Evolutionary conservation across 495 filamentous ascomycete genomes (phyloP).

Genomic region (Jackrogersella minutella): DNA sequence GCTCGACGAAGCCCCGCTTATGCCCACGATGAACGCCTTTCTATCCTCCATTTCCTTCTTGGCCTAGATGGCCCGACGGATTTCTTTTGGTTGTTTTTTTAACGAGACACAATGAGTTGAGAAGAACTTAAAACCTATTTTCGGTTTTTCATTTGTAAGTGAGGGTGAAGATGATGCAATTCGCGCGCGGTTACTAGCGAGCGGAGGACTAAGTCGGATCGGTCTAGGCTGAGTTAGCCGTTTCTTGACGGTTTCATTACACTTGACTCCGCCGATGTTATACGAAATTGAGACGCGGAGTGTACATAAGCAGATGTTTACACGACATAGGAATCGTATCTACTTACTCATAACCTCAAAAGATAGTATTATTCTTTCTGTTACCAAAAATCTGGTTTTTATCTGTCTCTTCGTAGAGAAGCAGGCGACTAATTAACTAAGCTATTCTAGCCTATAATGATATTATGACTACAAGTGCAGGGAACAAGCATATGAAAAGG

Average conservation of each 20-base stretch:
- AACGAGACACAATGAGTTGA: not conserved
- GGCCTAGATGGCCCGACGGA: slow-evolving; percentile 4
- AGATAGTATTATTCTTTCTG: too few species aligned
- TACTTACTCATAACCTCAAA: too few species aligned
- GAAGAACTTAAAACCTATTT: not conserved
- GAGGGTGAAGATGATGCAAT: slow-evolving; percentile 13
- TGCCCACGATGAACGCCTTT: slow-evolving; percentile 69
- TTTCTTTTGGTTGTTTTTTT: not conserved
- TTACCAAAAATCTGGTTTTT: too few species aligned
- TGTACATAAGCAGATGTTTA: too few species aligned
- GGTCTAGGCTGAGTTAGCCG: slow-evolving; percentile 34
- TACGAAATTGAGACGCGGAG: not conserved
- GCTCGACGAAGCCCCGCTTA: slow-evolving; percentile 78
- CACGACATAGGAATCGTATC: too few species aligned
- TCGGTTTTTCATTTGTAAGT: not conserved
- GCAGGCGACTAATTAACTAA: not conserved
- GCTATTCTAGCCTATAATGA: not conserved
- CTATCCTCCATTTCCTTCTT: slow-evolving; percentile 39
- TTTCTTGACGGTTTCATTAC: not conserved
- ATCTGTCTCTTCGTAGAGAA: not conserved
- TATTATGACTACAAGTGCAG: not conserved
- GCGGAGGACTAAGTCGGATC: slow-evolving; percentile 19
- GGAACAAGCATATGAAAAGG: not conserved
- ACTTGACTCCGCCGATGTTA: not conserved
- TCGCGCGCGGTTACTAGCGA: slow-evolving; percentile 9